Evolutionary conservation across 2,329 filamentous ascomycete species (phyloP).

Genomic region (Hypoxylon rubiginosum): DNA sequence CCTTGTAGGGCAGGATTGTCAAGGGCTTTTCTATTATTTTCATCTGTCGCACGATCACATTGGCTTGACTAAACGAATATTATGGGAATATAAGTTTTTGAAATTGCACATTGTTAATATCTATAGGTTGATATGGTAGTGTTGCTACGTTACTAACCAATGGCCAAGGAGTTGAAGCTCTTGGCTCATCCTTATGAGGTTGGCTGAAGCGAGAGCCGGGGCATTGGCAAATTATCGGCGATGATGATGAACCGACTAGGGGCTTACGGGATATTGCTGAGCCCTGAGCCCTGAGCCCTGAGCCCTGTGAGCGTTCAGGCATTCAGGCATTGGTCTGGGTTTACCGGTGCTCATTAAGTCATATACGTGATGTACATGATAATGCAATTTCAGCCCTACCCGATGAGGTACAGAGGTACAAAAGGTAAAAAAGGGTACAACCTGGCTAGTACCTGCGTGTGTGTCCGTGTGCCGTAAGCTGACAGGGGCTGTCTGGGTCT

Average conservation of each 20-base stretch:
- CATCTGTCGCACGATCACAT: slow-evolving; percentile 21
- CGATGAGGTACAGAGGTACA: slow-evolving; percentile 5
- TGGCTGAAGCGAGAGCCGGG: slow-evolving; percentile 28
- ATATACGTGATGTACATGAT: slow-evolving; percentile 23
- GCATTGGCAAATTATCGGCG: slow-evolving; percentile 26
- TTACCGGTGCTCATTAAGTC: neutral
- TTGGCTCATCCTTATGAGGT: slow-evolving; percentile 22
- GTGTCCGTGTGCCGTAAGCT: slow-evolving; percentile 15
- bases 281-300: no score
- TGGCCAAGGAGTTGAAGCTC: slow-evolving; percentile 10
- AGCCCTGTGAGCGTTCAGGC: no score
- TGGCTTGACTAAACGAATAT: slow-evolving; percentile 14
- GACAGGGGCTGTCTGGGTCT: slow-evolving; percentile 30
- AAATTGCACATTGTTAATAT: slow-evolving; percentile 26
- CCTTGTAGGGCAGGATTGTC: neutral
- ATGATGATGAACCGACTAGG: neutral
- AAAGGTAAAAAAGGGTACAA: no score
- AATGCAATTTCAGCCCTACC: slow-evolving; percentile 38
- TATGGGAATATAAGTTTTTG: slow-evolving; percentile 19
- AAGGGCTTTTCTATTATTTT: neutral
- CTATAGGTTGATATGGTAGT: slow-evolving; percentile 4
- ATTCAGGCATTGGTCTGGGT: neutral
- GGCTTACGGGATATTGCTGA: neutral
- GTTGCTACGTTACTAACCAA: slow-evolving; percentile 31
- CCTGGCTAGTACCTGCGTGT: neutral